Evolutionary conservation across 116 monocot species (phyloP), one percentile per base, ranked within the genome.

Genomic region (Dioscorea cayenensis): DNA sequence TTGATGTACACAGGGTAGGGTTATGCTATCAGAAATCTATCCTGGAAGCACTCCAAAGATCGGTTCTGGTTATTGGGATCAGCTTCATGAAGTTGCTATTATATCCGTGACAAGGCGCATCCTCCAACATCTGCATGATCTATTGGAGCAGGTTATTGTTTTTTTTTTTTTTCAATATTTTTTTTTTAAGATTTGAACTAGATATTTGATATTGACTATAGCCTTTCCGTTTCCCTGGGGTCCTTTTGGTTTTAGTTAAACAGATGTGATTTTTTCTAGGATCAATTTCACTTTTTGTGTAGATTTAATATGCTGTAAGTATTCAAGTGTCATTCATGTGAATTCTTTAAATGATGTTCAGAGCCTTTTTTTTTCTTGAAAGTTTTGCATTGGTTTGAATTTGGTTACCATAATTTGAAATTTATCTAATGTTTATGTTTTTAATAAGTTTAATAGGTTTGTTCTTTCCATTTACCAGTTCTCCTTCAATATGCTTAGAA

Each of bases 11-110:
- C 83, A 95, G 92, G 89, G 87, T 49, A 79, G 86, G 65, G 71
- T 50, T 51, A 81, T 88, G 74, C 68, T 96, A 71, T 90, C 96
- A 72, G 92, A 90, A 69, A 92, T 92, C 25, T 82, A 82, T 87
- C 92, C 92, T 58, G 87, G 85, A 68, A 84, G 61, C 62, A 75
- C 84, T 61, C 90, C 93, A 62, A 92, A 86, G 71, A 60, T 70
- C 51, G 88, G 87, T 66, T 67, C 88, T 68, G 55, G 63, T 70
- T 92, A 92, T 75, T 96, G 90, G 93, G 81, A 88, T 75, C 88
- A 92, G 67, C 82, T 92, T 63, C 88, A 86, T 74, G 96, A 96
- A 75, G 68, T 90, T 71, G 79, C 83, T 2, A 75, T 86, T n/a
- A 84, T 96, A 43, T 85, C 84, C 65, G 80, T 84, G 25, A 72